Conservation (phyloP, 768 basidiomycete species). For the Mycena pura region DNA sequence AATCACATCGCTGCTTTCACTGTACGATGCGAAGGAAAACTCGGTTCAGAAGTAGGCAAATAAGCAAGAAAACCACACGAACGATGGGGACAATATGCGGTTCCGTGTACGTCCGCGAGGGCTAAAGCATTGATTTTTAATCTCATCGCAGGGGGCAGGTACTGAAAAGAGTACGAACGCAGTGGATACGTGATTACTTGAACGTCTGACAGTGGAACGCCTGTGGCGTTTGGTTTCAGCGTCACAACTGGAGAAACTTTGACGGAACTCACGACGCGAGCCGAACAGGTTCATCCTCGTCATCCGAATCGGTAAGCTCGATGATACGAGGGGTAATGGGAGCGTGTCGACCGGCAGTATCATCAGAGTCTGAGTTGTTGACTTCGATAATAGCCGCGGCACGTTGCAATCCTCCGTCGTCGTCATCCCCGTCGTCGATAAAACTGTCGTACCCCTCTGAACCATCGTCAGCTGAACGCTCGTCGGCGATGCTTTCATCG, state of each 20-base stretch:
- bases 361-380: conserved; percentile 10
- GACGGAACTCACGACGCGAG: not conserved
- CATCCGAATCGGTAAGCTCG: conserved; percentile 11
- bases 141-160: not conserved
- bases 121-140: not conserved
- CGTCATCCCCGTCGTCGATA: conserved; percentile 55
- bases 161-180: no score
- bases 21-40: not conserved
- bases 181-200: no score
- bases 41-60: not conserved
- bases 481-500: not conserved
- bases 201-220: no score
- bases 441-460: conserved; percentile 61
- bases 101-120: not conserved
- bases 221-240: not conserved
- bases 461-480: conserved; percentile 31
- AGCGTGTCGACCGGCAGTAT: not conserved
- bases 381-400: conserved; percentile 24
- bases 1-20: conserved; percentile 4
- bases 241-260: not conserved
- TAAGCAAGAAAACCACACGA: not conserved
- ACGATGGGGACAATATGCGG: conserved; percentile 3
- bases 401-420: not conserved
- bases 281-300: conserved; percentile 3
- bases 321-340: not conserved